phyloP scores from a whole-genome alignment of 352 stramenopile genomes.

The Phytophthora pluvialis region DNA sequence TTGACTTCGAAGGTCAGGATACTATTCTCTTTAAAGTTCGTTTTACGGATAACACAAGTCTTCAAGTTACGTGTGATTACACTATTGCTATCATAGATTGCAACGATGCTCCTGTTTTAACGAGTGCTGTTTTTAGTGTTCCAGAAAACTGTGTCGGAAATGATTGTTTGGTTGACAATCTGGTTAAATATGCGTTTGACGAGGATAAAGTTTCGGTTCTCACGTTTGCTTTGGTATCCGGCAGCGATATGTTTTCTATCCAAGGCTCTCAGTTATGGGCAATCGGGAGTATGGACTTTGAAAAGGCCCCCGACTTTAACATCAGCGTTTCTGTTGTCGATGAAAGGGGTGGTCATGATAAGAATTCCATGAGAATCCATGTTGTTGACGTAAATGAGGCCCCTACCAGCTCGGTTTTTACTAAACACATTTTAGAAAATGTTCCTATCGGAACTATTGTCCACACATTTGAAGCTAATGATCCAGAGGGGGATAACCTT shows the following conservation, averaged over 20 bases:
- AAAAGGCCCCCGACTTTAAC: constrained; percentile 28
- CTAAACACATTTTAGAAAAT: constrained; percentile 45
- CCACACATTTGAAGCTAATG: constrained; percentile 25
- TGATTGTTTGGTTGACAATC: constrained; percentile 51
- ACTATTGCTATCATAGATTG: constrained; percentile 47
- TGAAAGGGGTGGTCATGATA: constrained; percentile 22
- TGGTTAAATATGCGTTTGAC: constrained; percentile 48
- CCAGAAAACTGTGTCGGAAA: constrained; percentile 49
- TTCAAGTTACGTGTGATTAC: constrained; percentile 51
- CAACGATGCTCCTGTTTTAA: constrained; percentile 53
- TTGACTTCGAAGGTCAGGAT: constrained; percentile 56
- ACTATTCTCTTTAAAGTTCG: constrained; percentile 42
- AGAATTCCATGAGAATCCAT: constrained; percentile 27
- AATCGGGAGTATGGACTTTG: constrained; percentile 22
- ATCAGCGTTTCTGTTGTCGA: constrained; percentile 34
- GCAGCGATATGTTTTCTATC: constrained; percentile 16
- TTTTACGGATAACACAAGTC: constrained; percentile 51
- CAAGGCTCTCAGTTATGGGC: constrained; percentile 29
- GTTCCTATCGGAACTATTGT: constrained; percentile 34
- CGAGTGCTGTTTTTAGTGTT: constrained; percentile 50
- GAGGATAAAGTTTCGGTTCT: constrained; percentile 50
- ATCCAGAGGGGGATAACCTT: constrained; percentile 54
- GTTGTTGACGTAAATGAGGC: constrained; percentile 44
- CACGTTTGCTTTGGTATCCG: constrained; percentile 33
- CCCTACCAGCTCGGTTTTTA: constrained; percentile 34